Base-by-base conservation (phyloP, 331 rosid genomes). In the Malus hybrid region DNA sequence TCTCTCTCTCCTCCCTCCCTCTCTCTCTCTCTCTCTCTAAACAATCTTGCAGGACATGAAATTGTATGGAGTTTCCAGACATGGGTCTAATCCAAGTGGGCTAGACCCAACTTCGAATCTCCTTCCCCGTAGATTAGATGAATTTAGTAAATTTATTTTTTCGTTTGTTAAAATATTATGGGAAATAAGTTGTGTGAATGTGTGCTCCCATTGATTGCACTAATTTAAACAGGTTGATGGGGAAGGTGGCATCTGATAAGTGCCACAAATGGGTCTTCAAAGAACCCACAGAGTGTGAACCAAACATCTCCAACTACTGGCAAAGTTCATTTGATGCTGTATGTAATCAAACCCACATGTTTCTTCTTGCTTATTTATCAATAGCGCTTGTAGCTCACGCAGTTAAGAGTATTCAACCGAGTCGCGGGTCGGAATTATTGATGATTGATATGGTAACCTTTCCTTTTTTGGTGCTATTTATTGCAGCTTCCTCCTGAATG, bases 231-330 rank as follows among this genome's bases (percentile, higher is more conserved):
- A 94, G 99, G 93, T 85, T 95, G 81, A 95, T 95, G 99, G 99
- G 99, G 78, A 95, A 95, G 80, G 99, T 95, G 80, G 99, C 99
- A 78, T 95, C 99, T 78, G 99, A 95, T 95, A 95, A 95, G 89
- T 95, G 99, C 71, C 99, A 95, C 86, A 95, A 95, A 81, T 95
- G 99, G 99, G 99, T 95, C 72, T 95, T 95, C 83, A 95, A 95
- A 89, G 99, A 95, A 65, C 96, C 97, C 36, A 84, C 97, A 12
- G 99, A 90, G 80, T 92, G 91, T 80, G 99, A 95, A 69, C 91
- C 99, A 0, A 95, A 92, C 69, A 92, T 89, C 85, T 90, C 99
- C 80, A 92, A 92, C 88, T 92, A 95, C 82, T 95, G 99, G 99
- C 99, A 92, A 77, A 95, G 99, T 73, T 95, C 99, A 10, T 95